phyloP scores from a whole-genome alignment of 306 rosid species.

The Lathyrus sativus region DNA sequence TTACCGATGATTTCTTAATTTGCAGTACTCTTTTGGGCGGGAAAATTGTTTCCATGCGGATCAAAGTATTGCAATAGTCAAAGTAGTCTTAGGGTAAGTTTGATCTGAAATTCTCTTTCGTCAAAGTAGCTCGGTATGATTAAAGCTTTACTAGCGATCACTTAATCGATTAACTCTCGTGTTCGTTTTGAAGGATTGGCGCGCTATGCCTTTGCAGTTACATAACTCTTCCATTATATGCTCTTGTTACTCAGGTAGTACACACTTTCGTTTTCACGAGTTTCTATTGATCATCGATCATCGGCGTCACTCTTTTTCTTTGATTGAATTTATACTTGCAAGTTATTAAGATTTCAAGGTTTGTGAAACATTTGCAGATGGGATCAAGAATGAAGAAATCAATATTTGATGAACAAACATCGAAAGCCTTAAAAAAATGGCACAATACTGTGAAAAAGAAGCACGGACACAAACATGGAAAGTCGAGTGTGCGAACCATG shows the following conservation, averaged over 20 bases:
- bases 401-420: slow-evolving; percentile 90
- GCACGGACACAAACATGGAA: slow-evolving; percentile 43
- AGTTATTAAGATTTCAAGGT: slow-evolving; percentile 3
- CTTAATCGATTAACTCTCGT: slow-evolving; percentile 26
- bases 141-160: background rate
- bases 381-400: slow-evolving; percentile 86
- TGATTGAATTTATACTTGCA: background rate
- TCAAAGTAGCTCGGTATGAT: too few relatives aligned
- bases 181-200: slow-evolving; percentile 50
- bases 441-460: slow-evolving; percentile 71
- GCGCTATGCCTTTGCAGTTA: slow-evolving; percentile 83
- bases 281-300: background rate
- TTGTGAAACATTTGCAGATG: slow-evolving; percentile 63
- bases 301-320: background rate
- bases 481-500: slow-evolving; percentile 42
- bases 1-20: slow-evolving; percentile 30
- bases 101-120: slow-evolving; percentile 3
- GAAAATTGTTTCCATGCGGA: slow-evolving; percentile 78
- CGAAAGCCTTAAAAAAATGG: slow-evolving; percentile 89
- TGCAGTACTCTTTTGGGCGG: slow-evolving; percentile 84
- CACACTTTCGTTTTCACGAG: slow-evolving; percentile 3
- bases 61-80: slow-evolving; percentile 56
- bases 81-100: slow-evolving; percentile 80
- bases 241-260: slow-evolving; percentile 92
- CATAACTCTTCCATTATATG: slow-evolving; percentile 88